Evolutionary conservation across 345 rosid species (phyloP), one percentile per base, ranked within the genome.

Genomic region (Isatis tinctoria): DNA sequence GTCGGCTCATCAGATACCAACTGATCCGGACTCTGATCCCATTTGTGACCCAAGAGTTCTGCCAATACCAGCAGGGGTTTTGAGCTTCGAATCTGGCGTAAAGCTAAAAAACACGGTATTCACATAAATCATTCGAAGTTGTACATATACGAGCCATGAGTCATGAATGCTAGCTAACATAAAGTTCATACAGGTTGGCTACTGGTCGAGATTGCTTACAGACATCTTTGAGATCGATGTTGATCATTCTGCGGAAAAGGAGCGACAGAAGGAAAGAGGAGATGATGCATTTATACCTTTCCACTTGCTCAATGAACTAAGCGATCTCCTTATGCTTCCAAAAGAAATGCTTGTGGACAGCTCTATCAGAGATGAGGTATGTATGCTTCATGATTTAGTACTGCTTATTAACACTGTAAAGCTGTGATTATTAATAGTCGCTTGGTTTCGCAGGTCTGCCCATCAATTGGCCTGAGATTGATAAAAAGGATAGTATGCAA

Each of bases 21-120:
- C 96, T 27, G 99, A 96, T 76, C 86, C 88, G 33, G 84, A 88
- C 22, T 92, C 92, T 35, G 98, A 90, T 85, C 97, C 98, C 20
- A 90, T 96, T 53, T 41, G 86, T 41, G 95, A 92, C 73, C 70
- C 98, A 78, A 90, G 78, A 70, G 96, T 96, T 81, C 79, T 96
- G 69, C 99, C 98, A 57, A 92, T 92, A 76, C 95, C 98, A 57
- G 94, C 96, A 61, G 99, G 99, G 35, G 87, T 92, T 79, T 82
- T 88, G 87, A 96, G 99, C 87, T 96, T 96, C 70, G 95, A 97
- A 67, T 89, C 99, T 82, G 99, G 99, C 5, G 97, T 96, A 30
- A 96, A 89, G 72, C 87, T 96, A 4, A 96, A 92, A 80, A 96
- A 90, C 80, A 83, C 92, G 74, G 99, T 96, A 85, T 28, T 85